A percentile compares a stretch with the other conserved stretches of the same genome.
Conservation (phyloP, 306 rosid species). For the Acacia crassicarpa region DNA sequence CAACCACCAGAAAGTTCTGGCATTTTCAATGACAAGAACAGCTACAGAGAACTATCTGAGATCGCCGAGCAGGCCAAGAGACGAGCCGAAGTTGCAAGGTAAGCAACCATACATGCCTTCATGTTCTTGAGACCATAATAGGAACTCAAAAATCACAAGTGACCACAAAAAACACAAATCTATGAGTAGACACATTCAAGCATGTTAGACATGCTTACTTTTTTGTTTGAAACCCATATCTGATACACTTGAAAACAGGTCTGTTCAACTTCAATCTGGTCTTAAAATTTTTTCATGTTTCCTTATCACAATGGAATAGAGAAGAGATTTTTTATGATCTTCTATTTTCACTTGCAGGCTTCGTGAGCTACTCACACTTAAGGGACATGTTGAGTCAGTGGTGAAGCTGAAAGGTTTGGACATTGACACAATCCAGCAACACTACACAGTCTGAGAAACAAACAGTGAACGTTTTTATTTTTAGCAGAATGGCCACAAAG, state of each 20-base stretch:
- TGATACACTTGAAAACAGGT: neutral
- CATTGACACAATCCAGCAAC: constrained; percentile 94
- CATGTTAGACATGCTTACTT: neutral
- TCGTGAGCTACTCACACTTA: constrained; percentile 92
- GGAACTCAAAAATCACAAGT: neutral
- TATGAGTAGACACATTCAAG: neutral
- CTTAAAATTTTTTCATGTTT: neutral
- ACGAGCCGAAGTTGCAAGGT: constrained; percentile 99
- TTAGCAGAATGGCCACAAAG: constrained; percentile 31
- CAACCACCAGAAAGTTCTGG: constrained; percentile 71
- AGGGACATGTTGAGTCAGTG: constrained; percentile 98
- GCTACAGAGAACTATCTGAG: constrained; percentile 92
- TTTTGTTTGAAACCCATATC: neutral
- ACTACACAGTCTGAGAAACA: constrained; percentile 77
- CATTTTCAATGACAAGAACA: constrained; percentile 77
- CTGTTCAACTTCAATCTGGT: neutral
- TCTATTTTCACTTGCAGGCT: constrained; percentile 52
- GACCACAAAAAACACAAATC: neutral
- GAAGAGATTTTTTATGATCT: neutral
- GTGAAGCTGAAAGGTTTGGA: constrained; percentile 96
- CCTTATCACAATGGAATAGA: neutral
- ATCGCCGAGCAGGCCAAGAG: constrained; percentile 98
- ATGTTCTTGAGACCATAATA: neutral
- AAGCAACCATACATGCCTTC: constrained; percentile 6
- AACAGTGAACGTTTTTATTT: constrained; percentile 4